Evolutionary conservation across 2,329 filamentous ascomycete species (phyloP), one percentile per base, ranked within the genome.

Genomic region (Paraphoma chrysanthemicola): DNA sequence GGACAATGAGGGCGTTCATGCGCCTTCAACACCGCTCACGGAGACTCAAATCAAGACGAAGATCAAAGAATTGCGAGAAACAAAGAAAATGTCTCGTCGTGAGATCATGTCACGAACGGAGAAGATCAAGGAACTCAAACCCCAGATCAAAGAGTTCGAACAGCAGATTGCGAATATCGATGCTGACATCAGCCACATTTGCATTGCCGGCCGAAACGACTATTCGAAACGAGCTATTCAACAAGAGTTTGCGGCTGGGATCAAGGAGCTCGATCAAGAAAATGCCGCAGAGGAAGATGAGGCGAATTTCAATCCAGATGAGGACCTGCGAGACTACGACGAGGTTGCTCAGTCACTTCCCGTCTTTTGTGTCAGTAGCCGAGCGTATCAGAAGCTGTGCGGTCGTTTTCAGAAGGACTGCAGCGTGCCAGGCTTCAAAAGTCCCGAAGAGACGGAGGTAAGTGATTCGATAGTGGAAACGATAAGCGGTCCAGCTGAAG

Each of bases 311-410:
- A 75, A 88, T 59, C 84, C 84, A 0, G 80, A 84, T 1, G 66
- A 81, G n/a, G 82, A 87, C 6, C 44, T 78, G 2, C 80, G 85
- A 9, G 82, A 89, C 63, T 90, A 90, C 50, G 80, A 85, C 0
- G 72, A 85, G 43, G 80, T 89, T 7, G 86, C 84, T 0, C 71
- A 71, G 8, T 79, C 77, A 0, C 76, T 90, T 0, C 83, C 86
- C 0, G 86, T 90, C 1, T 90, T 89, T 65, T 90, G 87, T 58
- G 84, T 90, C 14, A 87, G 85, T 54, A 85, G 83, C 45, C 78
- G 83, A 44, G 86, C 83, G 0, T 90, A 88, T 51, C 86, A 90
- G 62, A 86, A 86, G 63, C 72, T 90, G n/a, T 77, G 79, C 39
- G 85, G 83, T 1, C 79, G 84, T 3, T 67, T 88, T 8, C 69